Base-by-base conservation (phyloP, 495 filamentous ascomycete species). In the Xylaria telfairii region DNA sequence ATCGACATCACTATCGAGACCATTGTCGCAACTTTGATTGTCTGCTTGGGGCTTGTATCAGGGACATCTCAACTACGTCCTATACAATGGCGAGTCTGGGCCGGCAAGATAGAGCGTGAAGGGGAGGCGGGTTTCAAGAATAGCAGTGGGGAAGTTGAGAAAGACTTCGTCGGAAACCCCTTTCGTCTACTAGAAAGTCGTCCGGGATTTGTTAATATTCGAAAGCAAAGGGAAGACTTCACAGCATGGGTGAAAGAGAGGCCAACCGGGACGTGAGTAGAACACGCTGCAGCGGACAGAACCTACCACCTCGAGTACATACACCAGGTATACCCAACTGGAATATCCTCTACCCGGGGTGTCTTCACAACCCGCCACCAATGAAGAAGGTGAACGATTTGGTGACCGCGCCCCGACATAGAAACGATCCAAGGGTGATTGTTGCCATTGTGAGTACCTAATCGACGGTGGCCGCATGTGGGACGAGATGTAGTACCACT, bases 81-180 rank as follows among this genome's bases (percentile, higher is more conserved):
- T 1, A 91, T 95, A 69, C 90, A 89, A 79, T 94, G 92, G 92
- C 87, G 89, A 28, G 90, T 91, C 69, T 96, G 93, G 93, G 92
- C 92, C 32, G 92, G 92, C 59, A 87, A 92, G 80, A 90, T 93
- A 70, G 93, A 96, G 82, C 86, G 86, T 67, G 90, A 94, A 87
- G 85, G 90, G 83, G 85, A 85, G 86, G 76, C 84, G 65, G 89
- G 90, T 3, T 95, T 94, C 74, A 84, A 88, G 78, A 88, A 91
- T 83, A 89, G 88, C 71, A 86, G 89, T 79, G 92, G 93, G 72
- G 74, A 81, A 64, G 79, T 82, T 17, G 83, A 84, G 60, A 85
- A 83, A 77, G 82, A 86, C 41, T 84, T 78, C 60, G 71, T 87
- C 21, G 84, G 83, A n/a, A 87, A 89, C 73, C 84, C 83, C 13